A percentile compares a stretch with the other conserved stretches of the same genome.
These are phyloP conservation scores for Mucuna pruriens DNA, from an alignment of 306 rosid species.

Conservation along the genomic window DNA sequence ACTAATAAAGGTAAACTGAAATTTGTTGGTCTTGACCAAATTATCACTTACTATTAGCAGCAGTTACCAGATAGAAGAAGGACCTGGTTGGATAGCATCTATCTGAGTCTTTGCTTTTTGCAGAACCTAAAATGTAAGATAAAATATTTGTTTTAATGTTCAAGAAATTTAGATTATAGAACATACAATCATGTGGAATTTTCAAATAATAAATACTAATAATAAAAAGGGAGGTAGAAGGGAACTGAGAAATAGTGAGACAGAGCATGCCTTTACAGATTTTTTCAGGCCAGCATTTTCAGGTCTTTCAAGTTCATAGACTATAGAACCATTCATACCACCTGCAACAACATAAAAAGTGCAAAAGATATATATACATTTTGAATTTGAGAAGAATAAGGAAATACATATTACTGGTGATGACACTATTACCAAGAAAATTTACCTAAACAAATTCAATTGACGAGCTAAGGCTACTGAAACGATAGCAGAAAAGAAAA, in stretches of 20 bases:
- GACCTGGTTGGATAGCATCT: conserved; percentile 81
- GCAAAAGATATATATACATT: background rate
- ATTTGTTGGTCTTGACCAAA: conserved; percentile 43
- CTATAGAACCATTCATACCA: conserved; percentile 94
- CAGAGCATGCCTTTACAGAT: conserved; percentile 71
- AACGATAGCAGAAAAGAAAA: background rate
- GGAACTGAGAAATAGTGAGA: conserved; percentile 34
- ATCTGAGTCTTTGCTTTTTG: conserved; percentile 79
- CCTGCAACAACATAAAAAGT: conserved; percentile 59
- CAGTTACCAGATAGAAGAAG: conserved; percentile 37
- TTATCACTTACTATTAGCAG: conserved; percentile 31
- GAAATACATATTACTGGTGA: background rate
- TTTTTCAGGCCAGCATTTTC: conserved; percentile 85
- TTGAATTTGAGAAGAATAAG: background rate
- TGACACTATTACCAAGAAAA: conserved; percentile 5
- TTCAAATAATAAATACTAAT: background rate
- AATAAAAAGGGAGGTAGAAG: background rate
- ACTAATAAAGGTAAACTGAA: conserved; percentile 54
- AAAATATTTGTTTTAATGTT: conserved; percentile 26
- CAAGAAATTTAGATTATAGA: background rate
- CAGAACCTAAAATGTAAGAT: conserved; percentile 58
- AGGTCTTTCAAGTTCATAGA: conserved; percentile 85
- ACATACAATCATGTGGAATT: background rate
- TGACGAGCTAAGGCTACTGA: background rate
- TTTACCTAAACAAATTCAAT: background rate